Conservation (phyloP, 768 basidiomycete species). For the Tylopilus intermedius region DNA sequence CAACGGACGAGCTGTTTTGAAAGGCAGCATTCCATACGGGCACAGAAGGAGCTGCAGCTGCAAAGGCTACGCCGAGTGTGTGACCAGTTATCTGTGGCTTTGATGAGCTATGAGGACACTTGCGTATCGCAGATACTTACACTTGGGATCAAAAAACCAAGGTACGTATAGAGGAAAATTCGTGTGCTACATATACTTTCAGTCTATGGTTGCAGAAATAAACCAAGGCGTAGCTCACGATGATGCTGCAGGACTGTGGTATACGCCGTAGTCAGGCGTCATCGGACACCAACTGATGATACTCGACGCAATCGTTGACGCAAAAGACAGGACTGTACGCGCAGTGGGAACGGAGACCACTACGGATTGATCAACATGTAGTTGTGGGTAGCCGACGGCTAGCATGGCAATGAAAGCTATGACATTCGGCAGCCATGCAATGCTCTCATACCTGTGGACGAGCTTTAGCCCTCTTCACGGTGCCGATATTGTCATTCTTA, state of each 20-base stretch:
- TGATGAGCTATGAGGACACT: background rate
- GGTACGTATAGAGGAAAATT: slow-evolving; percentile 43
- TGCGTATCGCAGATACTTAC: slow-evolving; percentile 24
- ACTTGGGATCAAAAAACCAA: slow-evolving; percentile 40
- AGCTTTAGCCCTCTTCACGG: background rate
- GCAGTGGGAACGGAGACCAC: slow-evolving; percentile 34
- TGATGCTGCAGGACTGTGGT: slow-evolving; percentile 49
- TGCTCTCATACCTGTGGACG: slow-evolving; percentile 57
- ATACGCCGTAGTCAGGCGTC: slow-evolving; percentile 47
- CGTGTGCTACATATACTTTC: slow-evolving; percentile 24
- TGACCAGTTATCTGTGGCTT: slow-evolving; percentile 34
- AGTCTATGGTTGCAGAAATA: background rate
- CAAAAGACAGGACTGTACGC: slow-evolving; percentile 38
- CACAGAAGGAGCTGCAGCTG: slow-evolving; percentile 36
- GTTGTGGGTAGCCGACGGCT: slow-evolving; percentile 64
- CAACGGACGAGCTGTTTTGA: slow-evolving; percentile 38
- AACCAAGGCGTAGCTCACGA: slow-evolving; percentile 38
- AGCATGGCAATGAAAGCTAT: slow-evolving; percentile 63
- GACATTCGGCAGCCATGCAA: slow-evolving; percentile 74
- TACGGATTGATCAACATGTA: slow-evolving; percentile 38
- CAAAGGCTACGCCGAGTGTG: slow-evolving; percentile 43
- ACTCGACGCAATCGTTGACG: slow-evolving; percentile 41
- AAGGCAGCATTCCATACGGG: slow-evolving; percentile 39
- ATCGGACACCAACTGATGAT: slow-evolving; percentile 41
- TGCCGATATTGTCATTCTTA: slow-evolving; percentile 18